Base-by-base conservation (phyloP, 2,329 filamentous ascomycete species). In the Aspergillus brasiliensis region DNA sequence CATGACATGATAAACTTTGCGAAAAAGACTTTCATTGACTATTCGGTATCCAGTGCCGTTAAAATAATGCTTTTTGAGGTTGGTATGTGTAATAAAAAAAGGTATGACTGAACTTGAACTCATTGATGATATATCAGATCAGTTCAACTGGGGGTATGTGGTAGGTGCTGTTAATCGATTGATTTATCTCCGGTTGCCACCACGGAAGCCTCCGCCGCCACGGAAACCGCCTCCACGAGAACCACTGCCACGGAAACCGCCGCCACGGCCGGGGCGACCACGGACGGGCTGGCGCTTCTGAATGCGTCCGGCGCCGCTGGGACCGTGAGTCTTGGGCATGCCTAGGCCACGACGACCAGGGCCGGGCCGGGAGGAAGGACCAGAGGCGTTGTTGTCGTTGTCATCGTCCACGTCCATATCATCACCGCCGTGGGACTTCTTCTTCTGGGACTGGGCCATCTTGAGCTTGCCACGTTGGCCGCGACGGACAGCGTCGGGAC, bases 391-490 rank as follows among this genome's bases (percentile, higher is more conserved):
- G 25, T 69, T 64, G 19, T 68, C 64, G 25, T 69, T 64, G 19
- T 66, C 64, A 13, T 69, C 69, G 37, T 69, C 68, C 17, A 80
- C 75, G 65, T 83, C 80, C 63, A 82, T 71, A 52, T 80, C 78
- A 65, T 77, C 75, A 40, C 70, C 73, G 19, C 78, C 76, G n/a
- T n/a, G n/a, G n/a, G n/a, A n/a, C 57, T 70, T 67, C 34, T 64
- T 75, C 62, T 73, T 71, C 59, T 74, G 67, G 56, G 72, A 68
- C 76, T 82, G 75, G 56, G 82, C 83, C 70, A 88, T 85, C 76
- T 86, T 87, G 62, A 88, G 74, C 68, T 84, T 84, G 11, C 86
- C 85, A 67, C 82, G 82, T 69, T 86, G 84, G 37, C 85, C 85
- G 31, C 83, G 77, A 60, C 83, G 79, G 34, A 84, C 80, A 8